Evolutionary conservation across 2,329 filamentous ascomycete genomes (phyloP), one percentile per base, ranked within the genome.

Genomic region (Dendryphion nanum): DNA sequence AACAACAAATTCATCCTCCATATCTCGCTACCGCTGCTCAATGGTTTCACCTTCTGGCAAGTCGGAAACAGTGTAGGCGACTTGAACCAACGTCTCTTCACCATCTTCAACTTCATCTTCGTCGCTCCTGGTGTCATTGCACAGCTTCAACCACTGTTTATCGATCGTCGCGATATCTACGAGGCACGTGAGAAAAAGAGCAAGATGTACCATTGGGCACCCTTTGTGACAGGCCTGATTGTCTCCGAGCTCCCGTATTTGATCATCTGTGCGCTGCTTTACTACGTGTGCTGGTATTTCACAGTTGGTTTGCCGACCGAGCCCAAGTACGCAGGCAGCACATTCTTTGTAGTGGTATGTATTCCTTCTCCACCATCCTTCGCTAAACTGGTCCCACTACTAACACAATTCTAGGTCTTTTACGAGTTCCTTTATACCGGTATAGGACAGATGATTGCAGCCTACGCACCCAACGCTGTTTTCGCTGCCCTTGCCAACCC

Each of bases 151-250:
- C 63, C 70, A 13, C 43, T 74, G 4, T 74, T 76, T 52, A 72
- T 74, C 32, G 68, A 59, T 7, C 48, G 53, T 18, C 57, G 58
- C 19, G 56, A 63, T 14, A 54, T 82, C n/a, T 81, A 78, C 59
- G 77, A 81, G 56, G 74, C 73, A 3, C 75, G 77, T 30, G 78
- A 82, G 54, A 70, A 76, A 10, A 76, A 82, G 3, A 79, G 76
- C 51, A 86, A 87, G 54, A 75, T 81, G 1, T 89, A 89, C 66
- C 84, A 79, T 0, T 89, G 85, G 85, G 73, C 78, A 46, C 80
- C 76, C 1, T 89, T 89, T 61, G 75, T 88, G 53, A 69, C 83
- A 2, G 77, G 81, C 47, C 83, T 85, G 50, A 77, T 89, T 37
- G 40, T 85, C 1, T 82, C 84, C 26, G 85, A 89, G 59, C 72